Percentiles rank a stretch among this genome's conserved stretches.
Evolutionary conservation across 495 filamentous ascomycete species (phyloP).

Genomic region (Aspergillus indologenus): DNA sequence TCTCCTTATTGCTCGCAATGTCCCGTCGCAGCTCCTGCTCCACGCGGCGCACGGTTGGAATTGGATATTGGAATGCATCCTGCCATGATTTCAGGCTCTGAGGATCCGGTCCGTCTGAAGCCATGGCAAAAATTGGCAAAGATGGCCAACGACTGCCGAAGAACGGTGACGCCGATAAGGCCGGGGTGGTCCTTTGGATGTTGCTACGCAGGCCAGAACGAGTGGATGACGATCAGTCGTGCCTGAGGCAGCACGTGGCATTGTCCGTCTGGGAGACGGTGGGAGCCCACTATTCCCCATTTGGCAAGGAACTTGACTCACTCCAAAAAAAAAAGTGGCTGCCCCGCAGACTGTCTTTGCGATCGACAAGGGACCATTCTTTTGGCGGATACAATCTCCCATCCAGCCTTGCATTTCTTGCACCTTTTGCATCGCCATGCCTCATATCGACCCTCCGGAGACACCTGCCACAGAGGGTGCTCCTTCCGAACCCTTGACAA

Average conservation of each 20-base stretch:
- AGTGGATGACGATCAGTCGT: constrained; percentile 7
- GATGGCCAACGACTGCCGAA: constrained; percentile 12
- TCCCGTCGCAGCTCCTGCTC: constrained; percentile 61
- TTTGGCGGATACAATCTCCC: neutral
- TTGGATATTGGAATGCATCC: constrained; percentile 65
- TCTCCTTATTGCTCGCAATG: constrained; percentile 78
- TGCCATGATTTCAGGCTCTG: constrained; percentile 60
- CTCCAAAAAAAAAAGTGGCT: constrained; percentile 9
- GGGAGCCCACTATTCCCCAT: constrained; percentile 12
- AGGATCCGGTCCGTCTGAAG: constrained; percentile 55
- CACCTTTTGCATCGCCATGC: constrained; percentile 24
- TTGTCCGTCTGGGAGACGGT: constrained; percentile 9
- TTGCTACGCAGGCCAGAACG: constrained; percentile 8
- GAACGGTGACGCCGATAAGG: neutral
- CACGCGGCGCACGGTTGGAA: constrained; percentile 60
- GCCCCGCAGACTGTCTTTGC: constrained; percentile 9
- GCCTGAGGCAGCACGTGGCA: constrained; percentile 25
- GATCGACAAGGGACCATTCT: neutral
- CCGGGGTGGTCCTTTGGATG: neutral
- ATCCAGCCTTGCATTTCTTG: neutral
- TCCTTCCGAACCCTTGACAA: constrained; percentile 24
- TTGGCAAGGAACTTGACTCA: constrained; percentile 12
- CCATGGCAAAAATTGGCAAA: constrained; percentile 42
- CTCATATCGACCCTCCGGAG: constrained; percentile 29
- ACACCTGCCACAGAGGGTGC: constrained; percentile 14